Evolutionary conservation across 345 rosid species (phyloP), one percentile per base, ranked within the genome.

Genomic region (Trapa bicornis): DNA sequence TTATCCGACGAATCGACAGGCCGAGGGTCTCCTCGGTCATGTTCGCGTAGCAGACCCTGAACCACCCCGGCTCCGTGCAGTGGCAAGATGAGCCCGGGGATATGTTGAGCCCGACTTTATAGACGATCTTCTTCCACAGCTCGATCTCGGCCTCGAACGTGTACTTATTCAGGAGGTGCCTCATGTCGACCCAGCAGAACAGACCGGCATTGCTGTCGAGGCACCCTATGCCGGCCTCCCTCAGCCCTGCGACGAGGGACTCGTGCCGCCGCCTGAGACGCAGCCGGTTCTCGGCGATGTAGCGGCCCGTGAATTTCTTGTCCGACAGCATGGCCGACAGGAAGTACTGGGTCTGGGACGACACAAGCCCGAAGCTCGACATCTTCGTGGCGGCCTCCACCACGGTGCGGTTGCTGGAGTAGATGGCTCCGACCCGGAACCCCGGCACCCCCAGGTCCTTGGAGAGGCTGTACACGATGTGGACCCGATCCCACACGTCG

Each of bases 371-470:
- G 66, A 93, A 90, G 74, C 98, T 93, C 0, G 97, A 88, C 97
- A 93, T 93, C 72, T 86, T 93, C 1, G 92, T 90, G 0, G 98
- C 97, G 0, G 92, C 83, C 0, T 88, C 74, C 1, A 93, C 85
- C 0, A 90, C 90, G 42, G 71, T 60, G 50, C 82, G 78, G 66
- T 93, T 79, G 74, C 84, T 80, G 50, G 97, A 84, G 68, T 93
- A 93, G 36, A 93, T 81, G 77, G 84, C 81, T 13, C 97, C 98
- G 4, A 93, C 94, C 4, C 96, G 91, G 69, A 93, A 93, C 37
- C 97, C 98, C 0, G 97, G 96, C 11, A 93, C 80, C 41, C 98
- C 97, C 5, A 93, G 82, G 70, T 93, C 97, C 73, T 93, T 93
- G 1, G 98, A 93, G 47, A 93, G 83, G 65, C 97, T 88, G 74